Base-by-base conservation (phyloP, 2,329 filamentous ascomycete genomes). In the Penicillium sp. region DNA sequence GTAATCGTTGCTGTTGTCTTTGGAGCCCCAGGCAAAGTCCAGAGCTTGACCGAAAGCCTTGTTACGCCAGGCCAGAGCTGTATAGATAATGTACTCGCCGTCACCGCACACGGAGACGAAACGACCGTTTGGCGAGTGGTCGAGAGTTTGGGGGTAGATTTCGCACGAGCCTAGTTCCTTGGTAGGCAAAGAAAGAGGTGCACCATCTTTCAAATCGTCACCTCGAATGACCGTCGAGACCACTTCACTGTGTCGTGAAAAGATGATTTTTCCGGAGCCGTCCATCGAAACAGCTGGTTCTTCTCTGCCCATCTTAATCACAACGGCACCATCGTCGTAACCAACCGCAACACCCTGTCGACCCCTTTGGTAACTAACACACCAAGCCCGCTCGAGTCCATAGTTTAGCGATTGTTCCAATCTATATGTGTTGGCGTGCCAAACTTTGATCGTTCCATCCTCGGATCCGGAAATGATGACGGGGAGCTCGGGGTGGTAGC, bases 281-380 rank as follows among this genome's bases (percentile, higher is more conserved):
- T 99, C 94, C 94, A 99, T 99, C 12, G 91, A 97, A 18, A 97
- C 93, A 28, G 94, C 94, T 1, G 94, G 94, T 76, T 97, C 93
- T 74, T 99, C 94, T 61, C 94, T 85, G 64, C 94, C 94, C 81
- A 99, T 92, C 76, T 97, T 97, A 57, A 99, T 90, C 46, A 99
- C 94, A 3, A 99, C 93, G 3, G 93, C 93, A 72, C 94, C 94
- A 75, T 99, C 94, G 62, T 99, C 94, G 71, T 96, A 99, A 73
- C 94, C 94, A 66, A 97, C 89, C 6, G 93, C 94, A 63, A 99
- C 85, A 16, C 92, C 91, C 72, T 97, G 94, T 79, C 90, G 91
- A 63, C 92, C 92, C 71, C 91, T 89, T 72, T 99, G 94, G 70
- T 95, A 97, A 24, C 91, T 88, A 47, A 97, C 91, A 83, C 94